Base-by-base conservation (phyloP, 345 rosid species). In the Gossypium bickii region DNA sequence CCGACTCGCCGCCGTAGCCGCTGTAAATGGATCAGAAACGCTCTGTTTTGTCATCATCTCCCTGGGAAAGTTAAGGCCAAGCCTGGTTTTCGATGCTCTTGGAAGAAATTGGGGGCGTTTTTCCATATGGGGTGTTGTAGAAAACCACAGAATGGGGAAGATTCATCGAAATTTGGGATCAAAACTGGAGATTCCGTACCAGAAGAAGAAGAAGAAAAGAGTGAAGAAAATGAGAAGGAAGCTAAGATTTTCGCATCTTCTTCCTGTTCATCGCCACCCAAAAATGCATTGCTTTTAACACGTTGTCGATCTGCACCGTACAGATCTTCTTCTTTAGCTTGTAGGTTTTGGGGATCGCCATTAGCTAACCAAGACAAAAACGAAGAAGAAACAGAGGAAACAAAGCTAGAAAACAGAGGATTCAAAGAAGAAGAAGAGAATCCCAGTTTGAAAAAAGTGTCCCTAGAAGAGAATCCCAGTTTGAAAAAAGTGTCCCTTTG, bases 301-400 rank as follows among this genome's bases (percentile, higher is more conserved):
- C 86, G 97, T 71, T 86, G 94, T 78, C 89, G 92, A 89, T 94
- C 98, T 81, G 97, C 93, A 2, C 97, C 97, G 9, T 90, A 89
- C 76, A 73, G 94, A 69, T 88, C 97, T 1, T 94, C 97, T 1
- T 93, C 98, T 43, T 74, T 93, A 47, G 98, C 96, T 55, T 47
- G 80, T 76, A 87, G 81, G 76, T 92, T 93, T 81, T 92, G 97
- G 98, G 97, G 86, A 10, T 91, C 93, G 3, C 87, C 90, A 2
- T 77, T 83, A 34, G 73, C 63, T 9, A 72, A 78, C 22, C 87
- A 82, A 80, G 82, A 67, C 75, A 65, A 80, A 22, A 77, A 73
- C 47, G 74, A 69, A 73, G 86, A 73, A 72, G 74, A 11, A 16
- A 75, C 58, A 78, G 67, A 73, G 78, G 55, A 43, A 74, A 65